Evolutionary conservation across 257 asterid species (phyloP), one percentile per base, ranked within the genome.

Genomic region (Mitragyna speciosa): DNA sequence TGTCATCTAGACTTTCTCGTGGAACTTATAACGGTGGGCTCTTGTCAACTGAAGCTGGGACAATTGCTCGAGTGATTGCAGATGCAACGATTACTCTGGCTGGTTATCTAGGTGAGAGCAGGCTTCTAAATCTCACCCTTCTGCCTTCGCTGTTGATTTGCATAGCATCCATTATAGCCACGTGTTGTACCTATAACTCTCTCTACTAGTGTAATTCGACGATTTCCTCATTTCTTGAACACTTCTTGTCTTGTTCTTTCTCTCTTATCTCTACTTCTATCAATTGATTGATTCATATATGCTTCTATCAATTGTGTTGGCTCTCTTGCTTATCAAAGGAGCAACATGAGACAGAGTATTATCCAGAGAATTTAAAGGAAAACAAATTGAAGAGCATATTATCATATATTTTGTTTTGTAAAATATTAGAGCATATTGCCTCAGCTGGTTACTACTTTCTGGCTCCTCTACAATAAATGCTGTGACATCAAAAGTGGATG

Each of bases 1-100:
- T 94, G 98, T 90, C 98, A 33, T 94, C 97, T 15, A 86, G 98
- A 88, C 98, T 94, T 78, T 93, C 98, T 76, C 98, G 97, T 8
- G 98, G 97, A 47, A 94, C 98, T 68, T 94, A 72, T 84, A 94
- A 94, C 2, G 98, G 97, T 0, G 98, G 98, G 59, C 94, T 94
- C 79, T 65, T 94, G 81, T 94, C 97, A 39, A 94, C 98, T 3
- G 97, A 93, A 88, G 97, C 97, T 22, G 98, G 98, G 70, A 94
- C 98, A 14, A 74, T 94, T 58, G 97, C 97, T 22, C 89, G 98
- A 51, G 98, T 94, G 78, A 74, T 94, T 65, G 98, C 98, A 68
- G 99, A 95, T 76, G 97, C 85, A 71, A 93, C 97, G 1, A 95
- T 95, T 76, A 95, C 99, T 4, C 71, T 93, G 12, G 98, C 96